Conservation (phyloP, 805 yeast species). For the Ogataea ramenticola region DNA sequence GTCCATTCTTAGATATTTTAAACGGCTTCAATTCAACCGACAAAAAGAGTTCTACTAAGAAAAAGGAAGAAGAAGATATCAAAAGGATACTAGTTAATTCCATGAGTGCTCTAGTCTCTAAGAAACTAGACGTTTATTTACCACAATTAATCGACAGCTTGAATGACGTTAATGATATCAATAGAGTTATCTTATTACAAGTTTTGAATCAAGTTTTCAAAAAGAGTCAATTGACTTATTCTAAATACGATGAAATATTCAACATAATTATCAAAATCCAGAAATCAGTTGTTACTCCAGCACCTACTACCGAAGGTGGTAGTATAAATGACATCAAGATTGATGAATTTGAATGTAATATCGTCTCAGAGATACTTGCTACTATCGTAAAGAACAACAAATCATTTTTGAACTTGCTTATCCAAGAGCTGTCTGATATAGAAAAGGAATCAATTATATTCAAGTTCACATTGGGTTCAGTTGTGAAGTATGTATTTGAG, state of each 20-base stretch:
- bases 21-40: conserved; percentile 4
- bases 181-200: conserved; percentile 5
- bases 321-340: background rate
- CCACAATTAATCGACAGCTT: conserved; percentile 27
- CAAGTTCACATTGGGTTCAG: conserved; percentile 19
- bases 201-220: conserved; percentile 8
- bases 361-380: conserved; percentile 8
- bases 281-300: background rate
- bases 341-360: conserved; percentile 4
- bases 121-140: conserved; percentile 31
- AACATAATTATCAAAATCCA: conserved; percentile 1
- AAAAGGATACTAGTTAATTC: conserved; percentile 45
- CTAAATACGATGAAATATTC: conserved; percentile 13
- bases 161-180: background rate
- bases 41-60: background rate
- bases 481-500: conserved; percentile 21
- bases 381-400: background rate
- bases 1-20: background rate
- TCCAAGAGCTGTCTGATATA: conserved; percentile 8
- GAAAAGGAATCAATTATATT: conserved; percentile 7
- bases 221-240: conserved; percentile 8
- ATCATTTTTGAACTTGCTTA: background rate
- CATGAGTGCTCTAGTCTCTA: conserved; percentile 41
- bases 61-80: conserved; percentile 23
- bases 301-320: background rate